A percentile compares a stretch with the other conserved stretches of the same genome.
These are phyloP conservation scores for Whalleya microplaca DNA, from an alignment of 2,329 filamentous ascomycete species.

Conservation along the genomic window DNA sequence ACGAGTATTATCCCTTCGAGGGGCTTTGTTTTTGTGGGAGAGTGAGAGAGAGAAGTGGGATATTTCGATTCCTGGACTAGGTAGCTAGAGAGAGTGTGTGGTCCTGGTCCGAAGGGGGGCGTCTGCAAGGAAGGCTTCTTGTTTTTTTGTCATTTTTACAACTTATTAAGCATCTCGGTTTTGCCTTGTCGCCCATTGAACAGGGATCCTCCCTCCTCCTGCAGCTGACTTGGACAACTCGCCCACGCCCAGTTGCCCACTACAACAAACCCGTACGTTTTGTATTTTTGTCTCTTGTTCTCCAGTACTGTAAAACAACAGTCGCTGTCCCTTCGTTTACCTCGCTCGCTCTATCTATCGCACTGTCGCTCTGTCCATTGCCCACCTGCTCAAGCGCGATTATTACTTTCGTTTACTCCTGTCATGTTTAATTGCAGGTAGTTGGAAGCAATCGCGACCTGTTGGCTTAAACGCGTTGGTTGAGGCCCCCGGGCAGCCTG, in stretches of 20 bases:
- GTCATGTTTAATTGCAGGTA: neutral
- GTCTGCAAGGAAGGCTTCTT: conserved; percentile 4
- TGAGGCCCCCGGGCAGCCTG: conserved; percentile 8
- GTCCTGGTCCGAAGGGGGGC: neutral
- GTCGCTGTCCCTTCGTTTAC: neutral
- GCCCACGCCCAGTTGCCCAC: conserved; percentile 28
- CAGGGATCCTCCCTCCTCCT: conserved; percentile 29
- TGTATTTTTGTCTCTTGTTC: neutral
- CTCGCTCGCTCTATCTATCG: neutral
- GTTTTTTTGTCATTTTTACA: conserved; percentile 19
- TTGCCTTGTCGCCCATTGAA: conserved; percentile 14
- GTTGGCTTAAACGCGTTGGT: neutral
- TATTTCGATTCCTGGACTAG: neutral
- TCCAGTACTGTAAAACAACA: neutral
- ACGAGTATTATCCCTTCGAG: neutral
- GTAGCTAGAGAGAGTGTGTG: no score
- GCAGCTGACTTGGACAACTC: conserved; percentile 17
- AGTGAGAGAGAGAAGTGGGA: neutral
- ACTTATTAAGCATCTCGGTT: conserved; percentile 15
- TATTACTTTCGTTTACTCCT: neutral
- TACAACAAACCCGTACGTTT: conserved; percentile 31
- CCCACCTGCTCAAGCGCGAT: neutral
- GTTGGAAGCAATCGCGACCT: neutral
- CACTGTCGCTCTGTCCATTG: no score
- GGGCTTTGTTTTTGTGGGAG: conserved; percentile 11